Base-by-base conservation (phyloP, 1,284 basidiomycete genomes). In the Ustilago tritici region DNA sequence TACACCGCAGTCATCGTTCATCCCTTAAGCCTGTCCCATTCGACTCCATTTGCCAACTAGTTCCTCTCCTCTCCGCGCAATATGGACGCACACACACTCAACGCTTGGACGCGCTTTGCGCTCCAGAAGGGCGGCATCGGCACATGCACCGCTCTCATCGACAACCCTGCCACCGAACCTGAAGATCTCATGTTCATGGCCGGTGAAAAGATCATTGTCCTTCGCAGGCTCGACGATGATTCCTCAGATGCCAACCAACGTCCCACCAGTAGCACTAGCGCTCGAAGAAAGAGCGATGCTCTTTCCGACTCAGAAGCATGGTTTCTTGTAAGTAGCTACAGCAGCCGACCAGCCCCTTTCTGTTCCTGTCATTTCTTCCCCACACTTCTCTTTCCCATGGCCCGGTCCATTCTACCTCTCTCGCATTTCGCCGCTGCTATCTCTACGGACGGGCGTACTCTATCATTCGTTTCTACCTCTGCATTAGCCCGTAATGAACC, bases 61-160 rank as follows among this genome's bases (percentile, higher is more conserved):
- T 28, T 28, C 23, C 23, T 28, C 23, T 15, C 49, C 49, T 32
- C 23, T 31, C 49, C 49, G 15, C 31, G 31, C 65, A 56, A 14
- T 43, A 86, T 86, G 84, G 83, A 86, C 70, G 83, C 79, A 11
- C 76, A 84, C 61, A 84, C 84, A 3, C 79, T 83, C 68, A 79
- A 79, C 53, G 84, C 84, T 43, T 86, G 84, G 84, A 83, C 83
- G 43, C 79, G 84, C 43, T 85, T 86, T 65, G 84, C 84, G 50
- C 78, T 84, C 28, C 80, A 83, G 49, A 82, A 85, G 70, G 82
- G 84, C 52, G 84, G 84, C 62, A 84, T 86, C 54, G 84, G 84
- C 35, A 61, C 79, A 5, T 82, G 80, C 63, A 80, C 79, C n/a
- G 83, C 84, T 32, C 66, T 80, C 38, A 76, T 82, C 71, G 83